A percentile compares a stretch with the other conserved stretches of the same genome.
Evolutionary conservation across 805 yeast genomes (phyloP).

Genomic region (Priceomyces medius): DNA sequence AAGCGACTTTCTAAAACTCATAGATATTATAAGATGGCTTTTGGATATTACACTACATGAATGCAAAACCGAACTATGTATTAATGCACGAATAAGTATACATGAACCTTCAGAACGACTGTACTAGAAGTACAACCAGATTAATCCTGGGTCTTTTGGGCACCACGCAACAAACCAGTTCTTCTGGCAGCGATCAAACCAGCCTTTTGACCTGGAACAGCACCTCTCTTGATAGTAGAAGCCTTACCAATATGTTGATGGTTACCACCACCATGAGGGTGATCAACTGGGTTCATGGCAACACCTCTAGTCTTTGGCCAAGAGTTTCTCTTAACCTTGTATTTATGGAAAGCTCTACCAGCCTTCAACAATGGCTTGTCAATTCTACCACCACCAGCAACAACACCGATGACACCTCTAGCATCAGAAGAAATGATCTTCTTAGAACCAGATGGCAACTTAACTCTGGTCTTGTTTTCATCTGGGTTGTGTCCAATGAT

Average conservation of each 20-base stretch:
- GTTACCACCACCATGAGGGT: slow-evolving; percentile 98
- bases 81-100: slow-evolving; percentile 14
- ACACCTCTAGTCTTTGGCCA: slow-evolving; percentile 99
- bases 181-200: slow-evolving; percentile 99
- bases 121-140: slow-evolving; percentile 1
- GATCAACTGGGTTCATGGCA: slow-evolving; percentile 99
- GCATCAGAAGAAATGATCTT: slow-evolving; percentile 93
- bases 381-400: slow-evolving; percentile 99
- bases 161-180: slow-evolving; percentile 99
- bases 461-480: slow-evolving; percentile 98
- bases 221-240: slow-evolving; percentile 98
- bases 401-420: slow-evolving; percentile 99
- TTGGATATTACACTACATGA: not conserved
- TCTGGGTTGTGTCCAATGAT: slow-evolving; percentile 99
- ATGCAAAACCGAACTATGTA: slow-evolving; percentile 3
- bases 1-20: too few relatives aligned
- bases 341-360: slow-evolving; percentile 99
- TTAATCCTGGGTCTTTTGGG: slow-evolving; percentile 73
- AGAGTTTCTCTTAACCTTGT: slow-evolving; percentile 98
- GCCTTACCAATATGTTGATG: slow-evolving; percentile 99
- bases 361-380: slow-evolving; percentile 99
- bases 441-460: slow-evolving; percentile 99
- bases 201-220: slow-evolving; percentile 99
- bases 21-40: too few relatives aligned
- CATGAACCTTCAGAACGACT: slow-evolving; percentile 8